phyloP scores from a whole-genome alignment of 257 asterid species.

The Jacaranda mimosifolia region DNA sequence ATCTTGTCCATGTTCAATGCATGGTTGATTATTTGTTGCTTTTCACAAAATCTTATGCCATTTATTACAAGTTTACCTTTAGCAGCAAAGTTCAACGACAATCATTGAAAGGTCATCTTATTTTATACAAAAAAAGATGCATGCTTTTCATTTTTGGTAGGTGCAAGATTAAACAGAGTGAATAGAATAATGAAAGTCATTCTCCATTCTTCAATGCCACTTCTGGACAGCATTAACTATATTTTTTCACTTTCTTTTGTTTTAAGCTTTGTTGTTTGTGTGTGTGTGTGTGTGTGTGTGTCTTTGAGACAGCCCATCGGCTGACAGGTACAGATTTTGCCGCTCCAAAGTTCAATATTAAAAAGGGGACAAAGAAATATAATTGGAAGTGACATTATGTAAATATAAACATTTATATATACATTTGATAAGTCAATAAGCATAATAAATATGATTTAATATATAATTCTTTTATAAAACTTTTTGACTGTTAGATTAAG shows the following conservation, averaged over 20 bases:
- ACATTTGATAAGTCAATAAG: too few species aligned
- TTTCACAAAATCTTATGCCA: not conserved
- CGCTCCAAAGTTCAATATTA: not conserved
- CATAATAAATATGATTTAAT: too few species aligned
- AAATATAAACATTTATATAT: too few species aligned
- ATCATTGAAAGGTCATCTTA: conserved; percentile 14
- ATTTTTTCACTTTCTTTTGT: not conserved
- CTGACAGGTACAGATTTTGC: conserved; percentile 34
- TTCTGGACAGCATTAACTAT: conserved; percentile 7
- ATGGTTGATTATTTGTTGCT: too few species aligned
- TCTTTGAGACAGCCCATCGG: conserved; percentile 26
- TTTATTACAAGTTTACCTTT: not conserved
- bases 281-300: conserved; percentile 16
- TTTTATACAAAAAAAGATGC: not conserved
- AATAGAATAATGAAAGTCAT: conserved; percentile 39
- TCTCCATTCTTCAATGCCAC: conserved; percentile 20
- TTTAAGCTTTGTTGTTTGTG: not conserved
- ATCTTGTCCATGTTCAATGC: too few species aligned
- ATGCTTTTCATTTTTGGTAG: conserved; percentile 22
- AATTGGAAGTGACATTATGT: conserved; percentile 35
- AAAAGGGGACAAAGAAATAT: conserved; percentile 21
- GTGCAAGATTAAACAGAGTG: conserved; percentile 20
- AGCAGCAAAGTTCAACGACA: not conserved
- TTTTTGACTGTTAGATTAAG: too few species aligned
- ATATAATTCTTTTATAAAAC: too few species aligned